Conservation (phyloP, 495 filamentous ascomycete genomes). For the Cladorrhinum samala region DNA sequence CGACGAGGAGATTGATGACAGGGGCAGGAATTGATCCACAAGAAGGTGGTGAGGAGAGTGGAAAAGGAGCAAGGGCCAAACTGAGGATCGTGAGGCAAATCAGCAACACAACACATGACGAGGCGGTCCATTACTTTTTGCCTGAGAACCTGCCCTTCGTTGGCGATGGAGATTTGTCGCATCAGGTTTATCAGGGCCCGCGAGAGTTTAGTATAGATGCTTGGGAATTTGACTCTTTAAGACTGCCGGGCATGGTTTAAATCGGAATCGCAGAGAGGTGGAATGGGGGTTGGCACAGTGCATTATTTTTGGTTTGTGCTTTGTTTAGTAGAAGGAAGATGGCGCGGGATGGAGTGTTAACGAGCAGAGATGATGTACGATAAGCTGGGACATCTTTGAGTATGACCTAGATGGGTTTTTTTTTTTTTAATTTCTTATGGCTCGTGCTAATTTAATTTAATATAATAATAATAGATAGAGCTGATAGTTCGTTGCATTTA, state of each 20-base stretch:
- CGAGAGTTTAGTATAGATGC: constrained; percentile 23
- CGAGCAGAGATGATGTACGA: not conserved
- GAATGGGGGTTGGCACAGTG: too few species aligned
- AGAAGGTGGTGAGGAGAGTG: not conserved
- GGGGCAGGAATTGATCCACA: too few species aligned
- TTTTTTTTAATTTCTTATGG: not conserved
- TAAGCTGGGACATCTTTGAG: not conserved
- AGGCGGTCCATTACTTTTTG: constrained; percentile 9
- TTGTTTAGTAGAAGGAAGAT: too few species aligned
- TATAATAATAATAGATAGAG: not conserved
- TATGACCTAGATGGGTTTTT: not conserved
- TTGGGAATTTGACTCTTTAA: constrained; percentile 7
- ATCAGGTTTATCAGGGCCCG: constrained; percentile 29
- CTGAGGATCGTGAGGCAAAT: constrained; percentile 13
- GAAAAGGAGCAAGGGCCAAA: not conserved
- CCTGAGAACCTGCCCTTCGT: constrained; percentile 2
- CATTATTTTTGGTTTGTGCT: too few species aligned
- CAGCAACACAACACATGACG: constrained; percentile 3
- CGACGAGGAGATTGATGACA: too few species aligned
- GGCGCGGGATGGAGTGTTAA: too few species aligned
- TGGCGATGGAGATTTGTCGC: constrained; percentile 13
- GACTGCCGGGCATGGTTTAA: too few species aligned
- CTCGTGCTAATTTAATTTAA: not conserved
- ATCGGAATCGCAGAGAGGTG: too few species aligned
- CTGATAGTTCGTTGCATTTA: constrained; percentile 19